Base-by-base conservation (phyloP, 73 alveolate genomes). In the Tetrahymena borealis region DNA sequence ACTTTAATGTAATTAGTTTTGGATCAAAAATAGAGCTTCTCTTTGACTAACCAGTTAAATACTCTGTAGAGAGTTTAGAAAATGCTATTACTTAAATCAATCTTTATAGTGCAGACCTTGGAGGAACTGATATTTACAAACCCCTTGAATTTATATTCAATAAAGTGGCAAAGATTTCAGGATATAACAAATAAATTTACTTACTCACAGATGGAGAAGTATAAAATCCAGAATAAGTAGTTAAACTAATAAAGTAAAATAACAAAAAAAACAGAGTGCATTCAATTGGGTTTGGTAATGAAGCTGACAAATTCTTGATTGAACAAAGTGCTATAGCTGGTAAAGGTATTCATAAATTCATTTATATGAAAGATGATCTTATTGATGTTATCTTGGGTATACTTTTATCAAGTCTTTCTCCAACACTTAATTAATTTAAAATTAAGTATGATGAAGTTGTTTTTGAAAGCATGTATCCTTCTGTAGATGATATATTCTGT, bases 41-140 rank as follows among this genome's bases (percentile, higher is more conserved):
- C 18, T 60, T 15, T 7, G 37, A 32, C 10, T 60, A 32, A 3
- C 13, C 85, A 18, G 5, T n/a, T 9, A 1, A 60, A 60, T 60
- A 60, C 28, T 24, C 5, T 6, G 28, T 32, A 13, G 1, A 60
- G 2, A 60, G 28, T 60, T 35, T 60, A 15, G 13, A 60, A 60
- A 3, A 60, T 2, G 33, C 32, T 60, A n/a, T 60, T 20, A 13
- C 7, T 24, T 24, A 15, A n/a, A 60, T 60, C 10, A 18, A 60
- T 5, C 0, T 9, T 0, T 60, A 5, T 60, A 15, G 37, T n/a
- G 97, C 98, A 6, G 78, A 93, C 85, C 32, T 97, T 94, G 99
- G 99, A 6, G 99, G 99, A 33, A 98, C 99, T 0, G 95, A 96
- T 79, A 96, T 98, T 38, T 92, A 93, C 39, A 28, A 78, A 32